Evolutionary conservation across 495 filamentous ascomycete genomes (phyloP).

Genomic region (Aspergillus sparsus): DNA sequence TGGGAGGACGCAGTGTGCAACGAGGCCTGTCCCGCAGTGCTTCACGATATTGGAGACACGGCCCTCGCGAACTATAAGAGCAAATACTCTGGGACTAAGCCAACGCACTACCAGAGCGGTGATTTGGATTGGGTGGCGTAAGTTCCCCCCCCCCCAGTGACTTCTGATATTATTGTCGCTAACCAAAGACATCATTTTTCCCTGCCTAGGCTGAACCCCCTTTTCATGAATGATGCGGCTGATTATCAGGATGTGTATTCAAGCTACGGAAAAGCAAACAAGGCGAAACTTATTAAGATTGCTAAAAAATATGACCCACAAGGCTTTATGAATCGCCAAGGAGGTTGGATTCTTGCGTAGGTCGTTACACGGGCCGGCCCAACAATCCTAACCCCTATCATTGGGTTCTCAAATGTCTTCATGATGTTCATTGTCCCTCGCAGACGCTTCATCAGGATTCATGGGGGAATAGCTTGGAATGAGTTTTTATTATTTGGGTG

Average conservation of each 20-base stretch:
- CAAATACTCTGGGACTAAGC: slow-evolving; percentile 3
- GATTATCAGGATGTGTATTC: slow-evolving; percentile 34
- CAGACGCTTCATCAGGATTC: too few species aligned
- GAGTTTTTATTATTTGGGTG: too few species aligned
- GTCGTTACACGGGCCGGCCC: neutral
- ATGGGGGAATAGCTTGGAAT: too few species aligned
- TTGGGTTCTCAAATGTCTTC: too few species aligned
- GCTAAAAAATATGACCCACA: slow-evolving; percentile 36
- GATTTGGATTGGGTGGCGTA: slow-evolving; percentile 17
- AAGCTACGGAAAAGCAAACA: slow-evolving; percentile 34
- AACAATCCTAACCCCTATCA: too few species aligned
- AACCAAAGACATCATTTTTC: neutral
- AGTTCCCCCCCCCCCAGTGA: neutral
- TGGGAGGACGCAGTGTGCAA: slow-evolving; percentile 16
- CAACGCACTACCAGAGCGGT: slow-evolving; percentile 12
- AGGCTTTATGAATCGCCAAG: slow-evolving; percentile 20
- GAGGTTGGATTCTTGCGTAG: slow-evolving; percentile 15
- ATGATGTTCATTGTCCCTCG: too few species aligned
- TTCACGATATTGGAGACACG: slow-evolving; percentile 11
- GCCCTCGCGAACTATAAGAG: slow-evolving; percentile 1
- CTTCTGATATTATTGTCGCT: neutral
- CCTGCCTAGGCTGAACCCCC: slow-evolving; percentile 2
- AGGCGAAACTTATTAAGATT: slow-evolving; percentile 27
- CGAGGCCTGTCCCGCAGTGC: slow-evolving; percentile 11
- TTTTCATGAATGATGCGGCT: slow-evolving; percentile 35